Conservation (phyloP, 2,329 filamentous ascomycete species). For the Venturia oleaginea region DNA sequence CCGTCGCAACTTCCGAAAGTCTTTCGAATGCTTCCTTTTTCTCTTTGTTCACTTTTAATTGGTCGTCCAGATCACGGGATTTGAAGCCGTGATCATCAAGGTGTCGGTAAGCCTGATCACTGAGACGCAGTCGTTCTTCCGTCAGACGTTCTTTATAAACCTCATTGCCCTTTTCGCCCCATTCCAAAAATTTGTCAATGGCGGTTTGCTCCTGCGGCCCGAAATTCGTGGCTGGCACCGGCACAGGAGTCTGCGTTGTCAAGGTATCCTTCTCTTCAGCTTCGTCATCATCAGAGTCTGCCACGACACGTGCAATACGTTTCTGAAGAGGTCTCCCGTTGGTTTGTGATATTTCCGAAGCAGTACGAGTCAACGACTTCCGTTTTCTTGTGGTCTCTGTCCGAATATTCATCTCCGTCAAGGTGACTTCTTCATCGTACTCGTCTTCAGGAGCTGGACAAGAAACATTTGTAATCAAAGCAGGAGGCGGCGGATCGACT, state of each 20-base stretch:
- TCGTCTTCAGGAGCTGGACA: background rate
- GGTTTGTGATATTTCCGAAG: slow-evolving; percentile 7
- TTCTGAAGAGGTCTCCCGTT: background rate
- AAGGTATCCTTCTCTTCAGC: background rate
- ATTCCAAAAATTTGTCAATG: background rate
- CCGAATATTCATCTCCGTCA: background rate
- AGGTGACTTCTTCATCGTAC: slow-evolving; percentile 7
- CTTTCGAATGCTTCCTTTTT: slow-evolving; percentile 5
- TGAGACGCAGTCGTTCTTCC: slow-evolving; percentile 1
- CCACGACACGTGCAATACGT: slow-evolving; percentile 5
- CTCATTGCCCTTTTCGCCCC: background rate
- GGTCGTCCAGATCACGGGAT: background rate
- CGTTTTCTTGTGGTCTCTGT: background rate
- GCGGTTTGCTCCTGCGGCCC: background rate
- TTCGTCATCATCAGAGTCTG: slow-evolving; percentile 13
- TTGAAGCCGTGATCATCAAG: background rate
- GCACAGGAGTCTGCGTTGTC: slow-evolving; percentile 4
- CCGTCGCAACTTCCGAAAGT: background rate
- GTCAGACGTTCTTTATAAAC: background rate
- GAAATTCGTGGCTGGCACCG: background rate
- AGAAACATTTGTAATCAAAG: background rate
- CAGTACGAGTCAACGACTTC: slow-evolving; percentile 9
- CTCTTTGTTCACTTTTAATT: slow-evolving; percentile 5
- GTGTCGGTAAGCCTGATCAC: background rate
- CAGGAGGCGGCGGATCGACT: background rate